Conservation (phyloP, 2,329 filamentous ascomycete genomes). For the Xylariaceae sp. region DNA sequence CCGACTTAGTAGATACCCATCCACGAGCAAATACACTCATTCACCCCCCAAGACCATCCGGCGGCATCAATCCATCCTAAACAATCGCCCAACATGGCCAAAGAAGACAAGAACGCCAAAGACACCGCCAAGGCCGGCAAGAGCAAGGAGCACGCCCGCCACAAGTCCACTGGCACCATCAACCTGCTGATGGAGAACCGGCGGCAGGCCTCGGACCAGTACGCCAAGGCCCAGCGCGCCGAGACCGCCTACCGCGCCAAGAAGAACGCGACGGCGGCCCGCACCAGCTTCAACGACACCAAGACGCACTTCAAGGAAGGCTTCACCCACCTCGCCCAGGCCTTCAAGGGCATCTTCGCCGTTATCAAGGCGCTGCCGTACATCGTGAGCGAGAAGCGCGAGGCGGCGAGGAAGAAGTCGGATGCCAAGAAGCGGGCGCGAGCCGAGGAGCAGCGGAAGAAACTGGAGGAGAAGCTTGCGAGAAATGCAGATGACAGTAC, state of each 20-base stretch:
- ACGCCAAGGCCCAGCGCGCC: conserved; percentile 34
- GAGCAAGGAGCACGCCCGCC: conserved; percentile 1
- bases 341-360: conserved; percentile 26
- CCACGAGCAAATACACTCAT: too few species aligned
- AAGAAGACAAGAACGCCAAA: not conserved
- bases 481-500: not conserved
- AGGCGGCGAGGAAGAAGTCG: conserved; percentile 24
- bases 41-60: too few species aligned
- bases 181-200: conserved; percentile 35
- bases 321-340: conserved; percentile 32
- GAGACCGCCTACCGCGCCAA: conserved; percentile 37
- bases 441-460: conserved; percentile 30
- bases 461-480: conserved; percentile 28
- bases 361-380: conserved; percentile 32
- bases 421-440: conserved; percentile 28
- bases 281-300: conserved; percentile 33
- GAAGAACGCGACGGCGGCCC: conserved; percentile 37
- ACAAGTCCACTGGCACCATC: conserved; percentile 35
- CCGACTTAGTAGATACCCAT: too few species aligned
- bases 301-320: conserved; percentile 35
- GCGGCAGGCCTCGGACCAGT: conserved; percentile 33
- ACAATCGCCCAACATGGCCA: not conserved
- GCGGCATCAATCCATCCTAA: not conserved
- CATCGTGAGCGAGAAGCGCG: conserved; percentile 33
- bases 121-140: not conserved